Evolutionary conservation across 2,329 filamentous ascomycete species (phyloP).

Genomic region (Aspergillus sp.): DNA sequence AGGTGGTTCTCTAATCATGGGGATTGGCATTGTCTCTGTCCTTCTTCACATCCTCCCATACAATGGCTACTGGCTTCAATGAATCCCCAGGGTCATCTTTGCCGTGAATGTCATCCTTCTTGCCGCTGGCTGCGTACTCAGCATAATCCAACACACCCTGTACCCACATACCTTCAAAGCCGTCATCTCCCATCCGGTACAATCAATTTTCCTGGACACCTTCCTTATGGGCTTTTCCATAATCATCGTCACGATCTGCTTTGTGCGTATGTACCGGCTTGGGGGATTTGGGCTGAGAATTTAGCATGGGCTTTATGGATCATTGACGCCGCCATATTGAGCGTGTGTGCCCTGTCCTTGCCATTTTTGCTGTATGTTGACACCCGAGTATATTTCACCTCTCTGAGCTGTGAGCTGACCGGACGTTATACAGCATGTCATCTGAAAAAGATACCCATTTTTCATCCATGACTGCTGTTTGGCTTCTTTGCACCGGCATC

Average conservation of each 20-base stretch:
- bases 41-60: slow-evolving; percentile 19
- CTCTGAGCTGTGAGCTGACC: background rate
- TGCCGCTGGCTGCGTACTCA: slow-evolving; percentile 25
- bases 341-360: slow-evolving; percentile 45
- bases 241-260: slow-evolving; percentile 56
- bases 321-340: slow-evolving; percentile 45
- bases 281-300: slow-evolving; percentile 48
- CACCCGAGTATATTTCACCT: background rate
- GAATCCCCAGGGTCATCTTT: slow-evolving; percentile 18
- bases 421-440: slow-evolving; percentile 5
- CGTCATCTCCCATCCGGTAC: slow-evolving; percentile 57
- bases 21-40: slow-evolving; percentile 22
- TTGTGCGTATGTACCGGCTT: slow-evolving; percentile 48
- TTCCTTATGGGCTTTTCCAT: slow-evolving; percentile 61
- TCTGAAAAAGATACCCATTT: slow-evolving; percentile 19
- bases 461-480: slow-evolving; percentile 53
- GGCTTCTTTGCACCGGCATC: slow-evolving; percentile 34
- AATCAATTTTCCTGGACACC: slow-evolving; percentile 59
- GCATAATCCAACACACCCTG: slow-evolving; percentile 51
- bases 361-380: slow-evolving; percentile 46
- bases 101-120: slow-evolving; percentile 18
- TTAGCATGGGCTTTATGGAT: slow-evolving; percentile 52
- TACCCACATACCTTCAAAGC: slow-evolving; percentile 57
- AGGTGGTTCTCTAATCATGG: slow-evolving; percentile 24
- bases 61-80: slow-evolving; percentile 20